Percentiles rank a stretch among this genome's conserved stretches.
Conservation (phyloP, 78 protist species). For the Diacronema lutheri region DNA sequence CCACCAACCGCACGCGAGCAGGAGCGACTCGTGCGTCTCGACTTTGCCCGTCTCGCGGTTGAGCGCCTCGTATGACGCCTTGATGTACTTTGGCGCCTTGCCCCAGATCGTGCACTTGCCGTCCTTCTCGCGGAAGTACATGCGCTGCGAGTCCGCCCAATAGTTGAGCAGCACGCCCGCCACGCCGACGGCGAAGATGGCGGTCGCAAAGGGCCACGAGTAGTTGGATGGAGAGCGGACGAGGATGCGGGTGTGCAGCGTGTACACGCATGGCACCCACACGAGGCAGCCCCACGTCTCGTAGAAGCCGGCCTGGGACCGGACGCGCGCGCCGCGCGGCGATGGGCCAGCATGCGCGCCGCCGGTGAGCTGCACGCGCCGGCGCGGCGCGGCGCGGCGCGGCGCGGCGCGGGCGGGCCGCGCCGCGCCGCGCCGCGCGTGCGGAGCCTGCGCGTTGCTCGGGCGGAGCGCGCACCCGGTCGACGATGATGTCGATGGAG, state of each 20-base stretch:
- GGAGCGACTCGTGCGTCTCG: background rate
- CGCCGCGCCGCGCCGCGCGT: too few species aligned
- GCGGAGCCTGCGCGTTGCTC: too few species aligned
- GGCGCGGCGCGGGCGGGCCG: too few species aligned
- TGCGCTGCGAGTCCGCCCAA: background rate
- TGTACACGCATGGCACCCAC: background rate
- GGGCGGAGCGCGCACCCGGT: background rate
- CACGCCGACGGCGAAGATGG: conserved; percentile 1
- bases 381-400: background rate
- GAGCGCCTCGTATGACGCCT: background rate
- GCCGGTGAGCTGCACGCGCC: background rate
- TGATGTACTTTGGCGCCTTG: background rate
- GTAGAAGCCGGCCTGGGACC: background rate
- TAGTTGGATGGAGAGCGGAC: background rate
- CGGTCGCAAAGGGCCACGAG: background rate
- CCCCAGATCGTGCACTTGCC: conserved; percentile 1
- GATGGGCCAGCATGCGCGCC: background rate
- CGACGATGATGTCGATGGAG: conserved; percentile 38
- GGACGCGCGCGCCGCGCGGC: background rate
- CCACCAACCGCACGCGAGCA: conserved; percentile 26
- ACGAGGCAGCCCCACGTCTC: conserved; percentile 23
- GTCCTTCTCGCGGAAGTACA: background rate
- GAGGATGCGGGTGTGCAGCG: conserved; percentile 1
- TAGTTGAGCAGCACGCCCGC: background rate
- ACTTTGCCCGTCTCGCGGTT: background rate